Percentiles rank a stretch among this genome's conserved stretches.
Conservation (phyloP, 2,329 filamentous ascomycete genomes). For the Botrytis aclada region DNA sequence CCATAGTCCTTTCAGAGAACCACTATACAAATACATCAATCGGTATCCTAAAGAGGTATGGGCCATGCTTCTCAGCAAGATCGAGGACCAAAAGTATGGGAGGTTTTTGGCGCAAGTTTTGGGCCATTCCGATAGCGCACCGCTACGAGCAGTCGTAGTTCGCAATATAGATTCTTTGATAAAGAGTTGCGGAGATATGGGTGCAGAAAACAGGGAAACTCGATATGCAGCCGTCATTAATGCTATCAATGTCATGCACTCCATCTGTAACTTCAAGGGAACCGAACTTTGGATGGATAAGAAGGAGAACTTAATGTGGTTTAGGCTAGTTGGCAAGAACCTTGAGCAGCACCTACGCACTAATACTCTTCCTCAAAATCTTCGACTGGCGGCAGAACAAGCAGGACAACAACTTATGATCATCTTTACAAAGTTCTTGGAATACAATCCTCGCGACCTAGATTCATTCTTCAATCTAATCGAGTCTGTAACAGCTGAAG, state of each 20-base stretch:
- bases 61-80: conserved; percentile 70
- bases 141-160: conserved; percentile 71
- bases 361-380: conserved; percentile 65
- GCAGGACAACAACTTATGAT: conserved; percentile 83
- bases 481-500: conserved; percentile 77
- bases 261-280: conserved; percentile 64
- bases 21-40: conserved; percentile 90
- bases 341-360: conserved; percentile 70
- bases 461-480: conserved; percentile 83
- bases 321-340: conserved; percentile 68
- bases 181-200: conserved; percentile 60
- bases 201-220: conserved; percentile 66
- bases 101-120: conserved; percentile 89
- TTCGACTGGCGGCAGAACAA: conserved; percentile 85
- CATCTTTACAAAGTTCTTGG: conserved; percentile 78
- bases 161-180: conserved; percentile 71
- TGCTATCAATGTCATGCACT: conserved; percentile 78
- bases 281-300: conserved; percentile 69
- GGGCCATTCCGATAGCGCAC: conserved; percentile 67
- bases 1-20: conserved; percentile 85
- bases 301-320: conserved; percentile 57
- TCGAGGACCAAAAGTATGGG: conserved; percentile 84
- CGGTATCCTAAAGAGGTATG: conserved; percentile 88
- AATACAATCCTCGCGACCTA: conserved; percentile 69
- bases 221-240: conserved; percentile 73